Base-by-base conservation (phyloP, 352 stramenopile genomes). In the Discostella stelligera region DNA sequence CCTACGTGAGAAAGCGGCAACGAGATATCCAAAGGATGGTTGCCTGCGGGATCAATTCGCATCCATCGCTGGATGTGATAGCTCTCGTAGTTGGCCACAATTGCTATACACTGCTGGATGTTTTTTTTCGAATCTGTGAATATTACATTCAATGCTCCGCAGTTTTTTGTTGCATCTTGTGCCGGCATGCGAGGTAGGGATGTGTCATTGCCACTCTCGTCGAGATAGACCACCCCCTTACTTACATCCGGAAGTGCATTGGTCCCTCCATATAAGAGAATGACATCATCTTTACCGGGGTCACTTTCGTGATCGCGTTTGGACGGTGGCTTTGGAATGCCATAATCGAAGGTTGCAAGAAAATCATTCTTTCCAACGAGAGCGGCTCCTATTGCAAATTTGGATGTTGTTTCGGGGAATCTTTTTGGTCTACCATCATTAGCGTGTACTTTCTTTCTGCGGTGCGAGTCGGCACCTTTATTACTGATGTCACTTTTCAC, bases 11-110 rank as follows among this genome's bases (percentile, higher is more conserved):
- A 23, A 3, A 84, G 41, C 20, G 70, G 70, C 6, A 71, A 21
- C 1, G 49, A 11, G 11, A 25, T 21, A 20, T 74, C 50, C 2
- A 77, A 20, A n/a, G 52, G 58, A 13, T 18, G 10, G 3, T 44
- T 32, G 16, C 16, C 21, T 2, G 21, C 48, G 21, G 62, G 41
- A 64, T 81, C 37, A 9, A 81, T 74, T 14, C 81, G 37, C 71
- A 90, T 66, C 68, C 79, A 90, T 59, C 85, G 68, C 50, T 89
- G 72, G 20, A 91, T 69, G 61, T 91, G 75, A 66, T 87, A 89
- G 0, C 74, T 86, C 79, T 91, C 81, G 60, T 80, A 91, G 61
- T 89, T 82, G 23, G 80, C 74, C 4, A 90, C 60, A 39, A 91
- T 77, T 1, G 80, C 85, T 11, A 80, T 74, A 60, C 85, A 91